A percentile compares a stretch with the other conserved stretches of the same genome.
phyloP scores from a whole-genome alignment of 1,284 basidiomycete genomes.

The Pisolithus thermaeus region DNA sequence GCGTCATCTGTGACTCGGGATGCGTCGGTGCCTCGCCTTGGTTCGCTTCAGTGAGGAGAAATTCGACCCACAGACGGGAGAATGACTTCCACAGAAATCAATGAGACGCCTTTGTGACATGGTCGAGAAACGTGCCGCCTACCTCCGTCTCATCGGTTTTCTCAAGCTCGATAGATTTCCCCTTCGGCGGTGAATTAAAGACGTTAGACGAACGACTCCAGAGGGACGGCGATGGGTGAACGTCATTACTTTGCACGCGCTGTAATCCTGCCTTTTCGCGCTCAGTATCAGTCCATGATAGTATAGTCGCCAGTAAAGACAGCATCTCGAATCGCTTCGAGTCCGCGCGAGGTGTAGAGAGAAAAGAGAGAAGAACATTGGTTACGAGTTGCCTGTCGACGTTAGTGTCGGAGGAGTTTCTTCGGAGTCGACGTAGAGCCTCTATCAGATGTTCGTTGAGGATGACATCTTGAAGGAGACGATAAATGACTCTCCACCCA shows the following conservation, averaged over 20 bases:
- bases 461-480: constrained; percentile 65
- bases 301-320: constrained; percentile 78
- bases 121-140: constrained; percentile 9
- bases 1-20: constrained; percentile 16
- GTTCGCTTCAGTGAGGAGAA: constrained; percentile 84
- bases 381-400: constrained; percentile 93
- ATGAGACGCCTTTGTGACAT: background rate
- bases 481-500: background rate
- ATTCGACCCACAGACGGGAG: constrained; percentile 93
- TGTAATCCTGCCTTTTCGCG: constrained; percentile 83
- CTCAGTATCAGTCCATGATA: constrained; percentile 88
- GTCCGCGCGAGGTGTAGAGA: constrained; percentile 87
- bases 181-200: constrained; percentile 38
- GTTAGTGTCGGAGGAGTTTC: constrained; percentile 80
- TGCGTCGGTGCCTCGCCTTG: constrained; percentile 38
- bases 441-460: constrained; percentile 98
- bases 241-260: constrained; percentile 35
- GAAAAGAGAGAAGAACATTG: constrained; percentile 89
- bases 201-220: constrained; percentile 44
- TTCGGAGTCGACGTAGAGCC: constrained; percentile 87
- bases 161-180: constrained; percentile 51
- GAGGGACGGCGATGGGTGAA: constrained; percentile 32
- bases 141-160: constrained; percentile 78
- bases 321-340: constrained; percentile 97
- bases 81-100: constrained; percentile 63